Evolutionary conservation across 1,284 basidiomycete species (phyloP).

Genomic region (Malassezia brasiliensis): DNA sequence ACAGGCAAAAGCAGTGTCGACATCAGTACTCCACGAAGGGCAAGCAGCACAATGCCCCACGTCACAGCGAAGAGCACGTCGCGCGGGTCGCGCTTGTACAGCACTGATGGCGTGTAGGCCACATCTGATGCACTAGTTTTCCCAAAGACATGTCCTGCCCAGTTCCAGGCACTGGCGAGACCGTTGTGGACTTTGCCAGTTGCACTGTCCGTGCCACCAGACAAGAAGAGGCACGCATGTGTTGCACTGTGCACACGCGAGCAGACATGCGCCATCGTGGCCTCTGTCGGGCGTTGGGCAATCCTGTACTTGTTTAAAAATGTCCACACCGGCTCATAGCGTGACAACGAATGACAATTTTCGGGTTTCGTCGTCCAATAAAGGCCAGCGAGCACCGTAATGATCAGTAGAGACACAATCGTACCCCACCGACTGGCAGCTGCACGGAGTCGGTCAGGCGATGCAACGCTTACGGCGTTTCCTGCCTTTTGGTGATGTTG

Average conservation of each 20-base stretch:
- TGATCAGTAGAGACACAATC: not conserved
- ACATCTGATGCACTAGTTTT: not conserved
- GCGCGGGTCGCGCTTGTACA: constrained; percentile 25
- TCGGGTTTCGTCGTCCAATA: not conserved
- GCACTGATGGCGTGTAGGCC: not conserved
- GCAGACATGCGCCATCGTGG: not conserved
- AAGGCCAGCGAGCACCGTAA: not conserved
- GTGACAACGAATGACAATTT: not conserved
- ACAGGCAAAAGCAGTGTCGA: constrained; percentile 30
- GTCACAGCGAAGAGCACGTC: constrained; percentile 35
- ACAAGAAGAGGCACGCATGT: constrained; percentile 7
- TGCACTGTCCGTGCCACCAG: not conserved
- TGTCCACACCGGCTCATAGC: not conserved
- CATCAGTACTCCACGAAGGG: constrained; percentile 30
- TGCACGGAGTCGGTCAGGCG: not conserved
- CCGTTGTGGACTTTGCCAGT: not conserved
- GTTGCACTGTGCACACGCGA: constrained; percentile 9
- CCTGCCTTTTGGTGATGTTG: too few species aligned
- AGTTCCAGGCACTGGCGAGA: not conserved
- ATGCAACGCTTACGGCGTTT: too few species aligned
- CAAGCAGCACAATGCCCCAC: constrained; percentile 33
- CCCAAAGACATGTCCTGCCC: not conserved
- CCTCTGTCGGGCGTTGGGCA: not conserved
- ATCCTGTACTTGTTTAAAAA: not conserved
- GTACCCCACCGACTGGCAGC: not conserved